Evolutionary conservation across 164 flowering plant genomes (phyloP).

Genomic region (Aristolochia contorta): DNA sequence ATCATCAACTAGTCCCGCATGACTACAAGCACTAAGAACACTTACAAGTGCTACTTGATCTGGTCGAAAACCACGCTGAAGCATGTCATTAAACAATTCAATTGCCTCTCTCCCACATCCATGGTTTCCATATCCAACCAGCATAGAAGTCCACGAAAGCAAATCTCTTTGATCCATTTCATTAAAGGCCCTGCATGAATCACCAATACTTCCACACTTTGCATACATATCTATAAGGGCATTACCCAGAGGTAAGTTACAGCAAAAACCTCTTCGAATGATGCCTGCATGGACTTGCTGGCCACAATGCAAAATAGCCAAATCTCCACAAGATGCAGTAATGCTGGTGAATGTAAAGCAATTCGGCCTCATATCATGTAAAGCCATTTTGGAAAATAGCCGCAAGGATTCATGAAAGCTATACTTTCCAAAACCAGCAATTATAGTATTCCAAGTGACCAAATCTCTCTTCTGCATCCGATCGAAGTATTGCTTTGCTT

Average conservation of each 20-base stretch:
- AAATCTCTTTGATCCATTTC: conserved; percentile 40
- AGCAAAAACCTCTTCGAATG: conserved; percentile 37
- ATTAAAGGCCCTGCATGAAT: conserved; percentile 38
- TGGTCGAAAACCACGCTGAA: conserved; percentile 43
- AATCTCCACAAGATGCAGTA: conserved; percentile 51
- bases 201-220: conserved; percentile 59
- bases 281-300: conserved; percentile 65
- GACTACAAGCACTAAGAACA: conserved; percentile 71
- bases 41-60: conserved; percentile 62
- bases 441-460: conserved; percentile 83
- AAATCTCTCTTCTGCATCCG: conserved; percentile 50
- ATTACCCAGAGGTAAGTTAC: conserved; percentile 45
- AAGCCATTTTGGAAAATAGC: conserved; percentile 43
- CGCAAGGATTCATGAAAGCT: conserved; percentile 36
- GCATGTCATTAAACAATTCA: conserved; percentile 60
- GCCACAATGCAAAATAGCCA: conserved; percentile 50
- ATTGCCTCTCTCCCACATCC: conserved; percentile 73
- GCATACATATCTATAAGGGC: conserved; percentile 88
- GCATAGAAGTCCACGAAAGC: conserved; percentile 88
- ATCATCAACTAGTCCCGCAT: conserved; percentile 71
- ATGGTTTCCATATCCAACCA: conserved; percentile 82
- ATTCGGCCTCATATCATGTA: conserved; percentile 44
- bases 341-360: conserved; percentile 65
- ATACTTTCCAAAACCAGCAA: conserved; percentile 57
- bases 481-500: conserved; percentile 49